Base-by-base conservation (phyloP, 1,284 basidiomycete genomes). In the Meripilus lineatus region DNA sequence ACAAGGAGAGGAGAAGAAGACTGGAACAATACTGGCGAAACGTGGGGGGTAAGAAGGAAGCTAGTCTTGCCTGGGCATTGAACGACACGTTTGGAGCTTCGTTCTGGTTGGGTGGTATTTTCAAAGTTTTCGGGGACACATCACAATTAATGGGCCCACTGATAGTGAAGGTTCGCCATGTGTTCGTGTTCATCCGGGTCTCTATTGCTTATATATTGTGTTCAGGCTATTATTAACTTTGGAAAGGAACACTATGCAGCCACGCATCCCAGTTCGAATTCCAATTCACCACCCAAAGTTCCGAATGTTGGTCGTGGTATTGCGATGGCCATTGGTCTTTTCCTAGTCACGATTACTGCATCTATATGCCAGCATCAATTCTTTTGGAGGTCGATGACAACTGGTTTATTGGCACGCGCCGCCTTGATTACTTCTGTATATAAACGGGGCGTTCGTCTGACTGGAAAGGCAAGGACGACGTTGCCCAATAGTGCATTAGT, bases 351-450 rank as follows among this genome's bases (percentile, higher is more conserved):
- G 1, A 64, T 88, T 45, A 58, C 71, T 13, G 64, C 79, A 2
- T 79, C 75, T 42, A 59, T 86, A 15, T 72, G 72, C 50, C 76
- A 79, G 48, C 81, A 86, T 57, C 81, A 85, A 71, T 89, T 86
- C 64, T 89, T 89, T 69, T 89, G 81, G 77, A 72, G 82, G 23
- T 81, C 81, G 1, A 85, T 85, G 82, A 68, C 72, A 10, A 78
- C 78, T 0, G 87, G 87, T 25, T 77, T 87, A 3, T 68, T 90
- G 22, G 72, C 78, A 0, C 75, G 89, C 35, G 81, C 81, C 0
- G 79, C 86, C 1, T 71, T 93, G 34, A 89, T 88, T 44, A 74
- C 77, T 34, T 81, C 83, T 0, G 77, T 90, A 20, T 93, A 89
- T 66, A 78, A 81, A 49, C 79, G 85, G 22, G 77, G 83, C 2